Conservation (phyloP, 768 basidiomycete species). For the Sutorius australiensis region DNA sequence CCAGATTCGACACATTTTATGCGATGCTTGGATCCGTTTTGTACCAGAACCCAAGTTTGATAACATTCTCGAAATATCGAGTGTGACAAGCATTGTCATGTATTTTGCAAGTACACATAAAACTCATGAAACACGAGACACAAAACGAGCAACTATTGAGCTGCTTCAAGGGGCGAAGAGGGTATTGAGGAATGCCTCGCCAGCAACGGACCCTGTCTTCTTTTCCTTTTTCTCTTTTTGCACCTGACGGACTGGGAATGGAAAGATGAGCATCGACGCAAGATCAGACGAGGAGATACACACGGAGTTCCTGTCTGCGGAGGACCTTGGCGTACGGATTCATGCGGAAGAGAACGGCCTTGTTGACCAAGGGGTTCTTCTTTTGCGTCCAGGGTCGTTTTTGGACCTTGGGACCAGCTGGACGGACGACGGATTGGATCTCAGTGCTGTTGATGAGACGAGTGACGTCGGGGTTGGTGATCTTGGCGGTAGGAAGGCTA, state of each 20-base stretch:
- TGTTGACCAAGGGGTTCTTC: slow-evolving; percentile 98
- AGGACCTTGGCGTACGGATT: slow-evolving; percentile 98
- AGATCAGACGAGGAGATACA: slow-evolving; percentile 32
- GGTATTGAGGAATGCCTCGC: slow-evolving; percentile 79
- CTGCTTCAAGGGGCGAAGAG: slow-evolving; percentile 76
- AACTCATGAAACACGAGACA: slow-evolving; percentile 9
- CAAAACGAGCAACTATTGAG: slow-evolving; percentile 5
- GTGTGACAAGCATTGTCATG: neutral
- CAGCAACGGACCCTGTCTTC: slow-evolving; percentile 67
- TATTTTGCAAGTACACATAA: slow-evolving; percentile 15
- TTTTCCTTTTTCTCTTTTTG: slow-evolving; percentile 53
- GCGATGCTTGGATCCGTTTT: neutral
- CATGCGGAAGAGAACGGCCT: slow-evolving; percentile 90
- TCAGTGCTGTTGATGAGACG: slow-evolving; percentile 97
- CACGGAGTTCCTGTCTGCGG: slow-evolving; percentile 84
- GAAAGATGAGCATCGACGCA: slow-evolving; percentile 4
- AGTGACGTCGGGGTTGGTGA: slow-evolving; percentile 94
- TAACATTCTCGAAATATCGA: neutral
- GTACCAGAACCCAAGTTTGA: neutral
- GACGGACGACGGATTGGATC: slow-evolving; percentile 95
- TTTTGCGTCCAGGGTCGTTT: slow-evolving; percentile 98
- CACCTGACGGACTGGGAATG: slow-evolving; percentile 61
- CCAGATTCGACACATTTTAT: neutral
- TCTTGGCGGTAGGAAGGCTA: slow-evolving; percentile 94
- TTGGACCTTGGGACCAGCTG: slow-evolving; percentile 76